Evolutionary conservation across 352 stramenopile genomes (phyloP).

Genomic region (Plasmopara muralis): DNA sequence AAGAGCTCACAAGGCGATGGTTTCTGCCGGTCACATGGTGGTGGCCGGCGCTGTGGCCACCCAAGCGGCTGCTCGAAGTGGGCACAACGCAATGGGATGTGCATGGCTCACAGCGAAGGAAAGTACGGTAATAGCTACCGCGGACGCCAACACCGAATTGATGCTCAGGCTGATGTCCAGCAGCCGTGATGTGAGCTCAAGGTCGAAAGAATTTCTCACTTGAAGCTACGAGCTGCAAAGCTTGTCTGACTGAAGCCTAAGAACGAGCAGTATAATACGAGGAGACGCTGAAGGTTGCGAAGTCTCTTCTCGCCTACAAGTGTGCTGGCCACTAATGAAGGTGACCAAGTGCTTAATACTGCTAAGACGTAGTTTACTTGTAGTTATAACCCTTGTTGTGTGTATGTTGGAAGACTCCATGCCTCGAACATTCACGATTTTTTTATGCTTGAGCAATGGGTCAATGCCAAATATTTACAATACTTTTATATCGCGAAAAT

Average conservation of each 20-base stretch:
- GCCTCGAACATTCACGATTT: too few relatives aligned
- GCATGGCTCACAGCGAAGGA: slow-evolving; percentile 78
- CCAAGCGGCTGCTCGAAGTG: slow-evolving; percentile 68
- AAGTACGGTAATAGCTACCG: slow-evolving; percentile 81
- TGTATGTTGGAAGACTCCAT: too few relatives aligned
- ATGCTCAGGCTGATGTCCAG: slow-evolving; percentile 3
- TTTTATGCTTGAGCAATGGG: too few relatives aligned
- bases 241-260: slow-evolving; percentile 4
- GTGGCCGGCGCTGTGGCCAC: slow-evolving; percentile 65
- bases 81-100: slow-evolving; percentile 80
- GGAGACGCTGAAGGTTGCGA: slow-evolving; percentile 19
- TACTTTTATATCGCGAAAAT: too few relatives aligned
- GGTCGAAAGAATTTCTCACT: neutral
- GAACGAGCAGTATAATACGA: slow-evolving; percentile 18
- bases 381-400: too few relatives aligned
- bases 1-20: slow-evolving; percentile 80
- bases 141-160: slow-evolving; percentile 43
- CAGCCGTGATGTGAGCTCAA: slow-evolving; percentile 11
- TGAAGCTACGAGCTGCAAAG: neutral
- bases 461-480: too few relatives aligned
- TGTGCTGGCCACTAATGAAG: slow-evolving; percentile 9
- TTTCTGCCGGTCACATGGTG: slow-evolving; percentile 77
- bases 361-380: too few relatives aligned
- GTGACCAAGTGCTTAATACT: slow-evolving; percentile 4
- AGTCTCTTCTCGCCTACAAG: slow-evolving; percentile 1